Conservation (phyloP, 306 rosid genomes). For the Nissolia schottii region DNA sequence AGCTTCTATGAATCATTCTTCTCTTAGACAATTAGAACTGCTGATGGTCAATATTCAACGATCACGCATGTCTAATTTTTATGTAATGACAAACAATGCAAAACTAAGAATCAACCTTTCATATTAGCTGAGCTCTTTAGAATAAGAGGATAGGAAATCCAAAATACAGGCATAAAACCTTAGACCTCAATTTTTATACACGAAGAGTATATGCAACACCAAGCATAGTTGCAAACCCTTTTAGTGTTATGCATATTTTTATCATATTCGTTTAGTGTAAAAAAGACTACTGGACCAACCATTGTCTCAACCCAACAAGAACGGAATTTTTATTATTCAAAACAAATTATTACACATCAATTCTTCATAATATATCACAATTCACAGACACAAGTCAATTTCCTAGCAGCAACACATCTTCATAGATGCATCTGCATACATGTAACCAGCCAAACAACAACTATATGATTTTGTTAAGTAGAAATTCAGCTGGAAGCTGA, state of each 20-base stretch:
- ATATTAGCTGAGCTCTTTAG: neutral
- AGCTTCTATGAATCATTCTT: neutral
- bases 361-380: neutral
- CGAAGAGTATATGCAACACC: neutral
- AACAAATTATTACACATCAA: neutral
- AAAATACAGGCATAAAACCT: neutral
- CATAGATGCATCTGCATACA: neutral
- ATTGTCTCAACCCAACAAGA: constrained; percentile 4
- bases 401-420: neutral
- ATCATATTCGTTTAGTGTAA: neutral
- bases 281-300: neutral
- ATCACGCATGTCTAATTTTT: neutral
- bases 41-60: neutral
- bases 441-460: too few species aligned
- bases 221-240: neutral
- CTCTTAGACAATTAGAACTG: neutral
- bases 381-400: neutral
- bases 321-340: neutral
- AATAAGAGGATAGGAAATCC: neutral
- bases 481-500: constrained; percentile 22
- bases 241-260: too few species aligned
- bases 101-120: neutral
- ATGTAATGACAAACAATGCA: neutral
- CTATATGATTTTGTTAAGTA: neutral
- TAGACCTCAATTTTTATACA: neutral